phyloP scores from a whole-genome alignment of 2,329 filamentous ascomycete genomes.

The Bipolaris zeicola region DNA sequence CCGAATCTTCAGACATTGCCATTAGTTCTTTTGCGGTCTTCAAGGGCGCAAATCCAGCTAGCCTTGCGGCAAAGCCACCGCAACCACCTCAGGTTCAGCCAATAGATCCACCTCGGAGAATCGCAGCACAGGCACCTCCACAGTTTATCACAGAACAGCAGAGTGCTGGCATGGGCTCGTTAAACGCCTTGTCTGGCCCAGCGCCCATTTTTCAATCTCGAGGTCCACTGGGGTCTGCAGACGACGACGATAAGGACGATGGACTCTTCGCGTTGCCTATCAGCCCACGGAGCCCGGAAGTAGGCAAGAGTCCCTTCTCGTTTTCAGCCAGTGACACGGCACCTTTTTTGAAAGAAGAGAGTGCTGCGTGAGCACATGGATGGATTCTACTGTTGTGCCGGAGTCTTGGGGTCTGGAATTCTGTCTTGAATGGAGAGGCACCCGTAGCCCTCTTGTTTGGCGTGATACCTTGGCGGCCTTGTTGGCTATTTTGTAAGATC shows the following conservation, averaged over 20 bases:
- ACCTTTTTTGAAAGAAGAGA: conserved; percentile 40
- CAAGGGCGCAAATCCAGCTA: conserved; percentile 53
- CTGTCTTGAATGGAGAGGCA: conserved; percentile 1
- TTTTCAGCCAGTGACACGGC: conserved; percentile 51
- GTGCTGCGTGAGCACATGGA: conserved; percentile 27
- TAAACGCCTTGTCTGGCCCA: conserved; percentile 51
- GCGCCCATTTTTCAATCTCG: conserved; percentile 39
- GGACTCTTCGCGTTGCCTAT: conserved; percentile 87
- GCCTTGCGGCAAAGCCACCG: conserved; percentile 51
- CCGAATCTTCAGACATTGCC: conserved; percentile 67
- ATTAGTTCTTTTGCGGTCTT: conserved; percentile 66
- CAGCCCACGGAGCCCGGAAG: conserved; percentile 84
- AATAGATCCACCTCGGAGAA: conserved; percentile 37
- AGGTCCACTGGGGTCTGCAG: conserved; percentile 37
- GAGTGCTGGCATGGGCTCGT: conserved; percentile 49
- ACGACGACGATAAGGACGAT: conserved; percentile 67
- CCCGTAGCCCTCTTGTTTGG: conserved; percentile 9
- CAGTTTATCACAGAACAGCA: conserved; percentile 50
- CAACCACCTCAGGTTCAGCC: conserved; percentile 39
- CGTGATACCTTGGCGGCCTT: conserved; percentile 23
- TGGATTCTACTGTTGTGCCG: background rate
- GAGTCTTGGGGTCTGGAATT: conserved; percentile 8
- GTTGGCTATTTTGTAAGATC: conserved; percentile 1
- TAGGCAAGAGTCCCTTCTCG: conserved; percentile 81
- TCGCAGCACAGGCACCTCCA: conserved; percentile 44